Percentiles rank a stretch among this genome's conserved stretches.
phyloP scores from a whole-genome alignment of 1,284 basidiomycete species.

The Ceratobasidium sp. region DNA sequence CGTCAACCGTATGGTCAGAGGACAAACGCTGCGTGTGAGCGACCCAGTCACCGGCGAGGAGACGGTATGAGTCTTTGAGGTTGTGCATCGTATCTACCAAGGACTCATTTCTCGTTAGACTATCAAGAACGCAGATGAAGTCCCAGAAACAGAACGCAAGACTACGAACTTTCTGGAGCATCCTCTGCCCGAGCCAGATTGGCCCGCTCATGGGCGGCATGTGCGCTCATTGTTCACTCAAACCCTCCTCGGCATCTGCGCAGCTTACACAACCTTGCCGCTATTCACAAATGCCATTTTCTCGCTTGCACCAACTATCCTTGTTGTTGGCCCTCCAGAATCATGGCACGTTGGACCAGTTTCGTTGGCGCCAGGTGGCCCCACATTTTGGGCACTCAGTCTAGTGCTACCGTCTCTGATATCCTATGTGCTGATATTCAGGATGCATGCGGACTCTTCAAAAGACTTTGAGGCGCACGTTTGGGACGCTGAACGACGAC shows the following conservation, averaged over 20 bases:
- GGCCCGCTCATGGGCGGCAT: slow-evolving; percentile 46
- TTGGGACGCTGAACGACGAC: slow-evolving; percentile 52
- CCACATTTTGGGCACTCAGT: slow-evolving; percentile 36
- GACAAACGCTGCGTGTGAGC: slow-evolving; percentile 38
- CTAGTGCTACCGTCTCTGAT: slow-evolving; percentile 46
- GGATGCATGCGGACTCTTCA: slow-evolving; percentile 45
- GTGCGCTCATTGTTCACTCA: slow-evolving; percentile 44
- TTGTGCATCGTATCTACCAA: slow-evolving; percentile 45
- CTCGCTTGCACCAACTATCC: slow-evolving; percentile 45
- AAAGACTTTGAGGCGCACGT: slow-evolving; percentile 50
- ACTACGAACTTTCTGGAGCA: slow-evolving; percentile 2
- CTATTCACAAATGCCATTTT: slow-evolving; percentile 46
- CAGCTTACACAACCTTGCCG: slow-evolving; percentile 45
- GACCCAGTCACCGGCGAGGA: slow-evolving; percentile 43
- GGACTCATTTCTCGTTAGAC: slow-evolving; percentile 46
- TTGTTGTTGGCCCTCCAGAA: slow-evolving; percentile 17
- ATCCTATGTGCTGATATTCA: slow-evolving; percentile 48
- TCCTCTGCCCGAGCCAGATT: slow-evolving; percentile 44
- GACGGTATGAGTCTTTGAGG: slow-evolving; percentile 45
- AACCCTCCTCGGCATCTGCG: slow-evolving; percentile 45
- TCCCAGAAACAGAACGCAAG: neutral
- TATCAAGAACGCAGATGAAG: slow-evolving; percentile 45
- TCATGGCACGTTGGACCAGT: slow-evolving; percentile 2
- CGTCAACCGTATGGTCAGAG: slow-evolving; percentile 39
- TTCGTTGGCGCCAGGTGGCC: slow-evolving; percentile 2